Evolutionary conservation across 306 rosid genomes (phyloP).

Genomic region (Vigna nakashimae): DNA sequence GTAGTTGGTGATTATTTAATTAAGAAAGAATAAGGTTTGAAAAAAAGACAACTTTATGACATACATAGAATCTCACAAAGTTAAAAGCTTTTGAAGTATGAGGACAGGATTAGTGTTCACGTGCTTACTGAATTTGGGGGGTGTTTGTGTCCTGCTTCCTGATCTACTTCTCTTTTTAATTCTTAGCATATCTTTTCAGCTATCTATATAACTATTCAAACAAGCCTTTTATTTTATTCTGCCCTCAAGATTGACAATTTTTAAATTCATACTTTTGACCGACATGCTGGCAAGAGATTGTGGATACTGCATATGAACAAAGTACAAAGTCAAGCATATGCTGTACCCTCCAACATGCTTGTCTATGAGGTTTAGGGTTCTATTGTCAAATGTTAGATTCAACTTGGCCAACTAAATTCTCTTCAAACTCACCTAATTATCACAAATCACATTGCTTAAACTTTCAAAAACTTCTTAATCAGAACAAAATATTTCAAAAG

Average conservation of each 20-base stretch:
- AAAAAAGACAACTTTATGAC: constrained; percentile 45
- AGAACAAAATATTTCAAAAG: neutral
- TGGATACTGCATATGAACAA: constrained; percentile 41
- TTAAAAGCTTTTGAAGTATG: constrained; percentile 20
- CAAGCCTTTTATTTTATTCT: neutral
- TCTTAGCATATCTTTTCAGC: neutral
- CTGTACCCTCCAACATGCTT: constrained; percentile 43
- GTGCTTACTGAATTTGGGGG: constrained; percentile 41
- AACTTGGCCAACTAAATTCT: constrained; percentile 46
- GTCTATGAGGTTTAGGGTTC: constrained; percentile 23
- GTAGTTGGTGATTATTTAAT: constrained; percentile 21
- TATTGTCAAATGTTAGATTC: constrained; percentile 44
- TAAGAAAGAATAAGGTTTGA: constrained; percentile 16
- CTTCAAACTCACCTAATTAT: neutral
- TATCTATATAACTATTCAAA: constrained; percentile 6
- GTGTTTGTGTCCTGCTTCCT: constrained; percentile 20
- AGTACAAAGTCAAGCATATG: constrained; percentile 51
- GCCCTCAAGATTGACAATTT: constrained; percentile 11
- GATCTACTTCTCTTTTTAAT: constrained; percentile 34
- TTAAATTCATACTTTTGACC: constrained; percentile 40
- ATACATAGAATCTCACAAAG: constrained; percentile 40
- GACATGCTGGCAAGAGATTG: constrained; percentile 46
- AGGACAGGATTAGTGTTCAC: constrained; percentile 49
- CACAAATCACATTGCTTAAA: too few species aligned
- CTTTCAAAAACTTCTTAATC: too few species aligned